Evolutionary conservation across 176 grass and related monocot species (phyloP).

Genomic region (Zea luxurians): DNA sequence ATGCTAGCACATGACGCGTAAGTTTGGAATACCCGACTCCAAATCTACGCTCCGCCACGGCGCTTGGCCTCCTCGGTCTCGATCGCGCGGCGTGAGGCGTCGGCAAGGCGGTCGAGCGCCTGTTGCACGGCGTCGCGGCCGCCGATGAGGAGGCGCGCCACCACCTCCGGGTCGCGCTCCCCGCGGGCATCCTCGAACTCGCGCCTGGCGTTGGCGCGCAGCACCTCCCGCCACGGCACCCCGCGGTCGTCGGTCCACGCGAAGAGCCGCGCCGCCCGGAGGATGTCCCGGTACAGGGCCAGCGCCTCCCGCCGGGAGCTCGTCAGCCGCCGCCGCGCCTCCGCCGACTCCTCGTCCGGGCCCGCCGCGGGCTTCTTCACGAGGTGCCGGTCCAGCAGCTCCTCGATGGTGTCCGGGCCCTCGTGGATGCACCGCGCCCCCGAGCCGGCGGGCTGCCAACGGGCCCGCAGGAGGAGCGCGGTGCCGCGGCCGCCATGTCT

Average conservation of each 20-base stretch:
- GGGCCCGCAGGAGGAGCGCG: constrained; percentile 15
- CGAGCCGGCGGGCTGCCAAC: not conserved
- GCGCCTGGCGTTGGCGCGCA: constrained; percentile 67
- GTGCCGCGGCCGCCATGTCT: not conserved
- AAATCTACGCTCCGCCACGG: constrained; percentile 36
- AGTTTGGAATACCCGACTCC: not conserved
- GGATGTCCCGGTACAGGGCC: constrained; percentile 71
- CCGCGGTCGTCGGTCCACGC: constrained; percentile 77
- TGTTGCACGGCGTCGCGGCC: constrained; percentile 72
- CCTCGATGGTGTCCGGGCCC: constrained; percentile 90
- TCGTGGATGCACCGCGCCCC: constrained; percentile 62
- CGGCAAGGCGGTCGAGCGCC: constrained; percentile 74
- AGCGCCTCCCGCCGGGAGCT: constrained; percentile 73
- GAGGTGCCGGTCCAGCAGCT: constrained; percentile 87
- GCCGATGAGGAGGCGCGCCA: constrained; percentile 70
- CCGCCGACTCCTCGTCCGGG: constrained; percentile 48
- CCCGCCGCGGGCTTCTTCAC: constrained; percentile 50
- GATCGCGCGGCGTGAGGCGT: constrained; percentile 47
- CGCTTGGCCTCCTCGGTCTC: constrained; percentile 55
- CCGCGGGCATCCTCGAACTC: constrained; percentile 72
- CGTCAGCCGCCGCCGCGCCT: constrained; percentile 57
- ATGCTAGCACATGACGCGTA: not conserved
- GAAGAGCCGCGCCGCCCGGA: constrained; percentile 69
- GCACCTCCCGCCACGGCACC: constrained; percentile 72
- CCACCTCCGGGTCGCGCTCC: constrained; percentile 83